These are phyloP conservation scores for Botrytis fabae DNA, from an alignment of 2,329 filamentous ascomycete genomes.

Conservation along the genomic window DNA sequence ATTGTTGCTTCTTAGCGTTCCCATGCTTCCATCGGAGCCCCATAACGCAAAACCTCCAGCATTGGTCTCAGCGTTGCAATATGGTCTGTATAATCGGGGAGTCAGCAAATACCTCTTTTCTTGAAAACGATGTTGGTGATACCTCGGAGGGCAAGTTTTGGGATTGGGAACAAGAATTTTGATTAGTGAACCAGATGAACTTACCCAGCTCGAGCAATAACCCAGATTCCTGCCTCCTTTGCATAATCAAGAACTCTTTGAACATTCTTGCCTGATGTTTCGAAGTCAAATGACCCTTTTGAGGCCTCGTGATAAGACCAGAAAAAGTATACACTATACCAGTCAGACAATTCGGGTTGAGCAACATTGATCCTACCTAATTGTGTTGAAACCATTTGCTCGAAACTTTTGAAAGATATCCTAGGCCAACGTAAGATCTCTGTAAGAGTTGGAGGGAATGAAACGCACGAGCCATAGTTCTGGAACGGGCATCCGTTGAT, in stretches of 20 bases:
- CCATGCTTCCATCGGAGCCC: conserved; percentile 49
- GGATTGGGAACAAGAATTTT: not conserved
- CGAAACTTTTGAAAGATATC: conserved; percentile 57
- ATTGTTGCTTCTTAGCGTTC: conserved; percentile 47
- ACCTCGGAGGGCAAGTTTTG: not conserved
- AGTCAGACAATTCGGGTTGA: conserved; percentile 21
- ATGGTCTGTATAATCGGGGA: conserved; percentile 41
- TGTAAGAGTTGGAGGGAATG: not conserved
- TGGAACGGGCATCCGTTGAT: conserved; percentile 53
- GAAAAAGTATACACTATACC: conserved; percentile 48
- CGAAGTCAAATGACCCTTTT: conserved; percentile 50
- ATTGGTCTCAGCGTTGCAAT: conserved; percentile 53
- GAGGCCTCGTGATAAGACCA: conserved; percentile 51
- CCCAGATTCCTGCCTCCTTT: conserved; percentile 53
- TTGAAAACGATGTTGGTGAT: not conserved
- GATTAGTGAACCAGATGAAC: not conserved
- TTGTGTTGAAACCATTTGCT: conserved; percentile 54
- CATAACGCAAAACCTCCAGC: conserved; percentile 50
- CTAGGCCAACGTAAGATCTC: conserved; percentile 37
- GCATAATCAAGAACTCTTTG: conserved; percentile 53
- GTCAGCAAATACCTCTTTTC: not conserved
- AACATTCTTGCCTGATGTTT: conserved; percentile 51
- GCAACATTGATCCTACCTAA: conserved; percentile 40
- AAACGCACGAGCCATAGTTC: conserved; percentile 49
- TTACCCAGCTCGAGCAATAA: conserved; percentile 50